A percentile compares a stretch with the other conserved stretches of the same genome.
Conservation (phyloP, 495 filamentous ascomycete species). For the Neurospora sp. region DNA sequence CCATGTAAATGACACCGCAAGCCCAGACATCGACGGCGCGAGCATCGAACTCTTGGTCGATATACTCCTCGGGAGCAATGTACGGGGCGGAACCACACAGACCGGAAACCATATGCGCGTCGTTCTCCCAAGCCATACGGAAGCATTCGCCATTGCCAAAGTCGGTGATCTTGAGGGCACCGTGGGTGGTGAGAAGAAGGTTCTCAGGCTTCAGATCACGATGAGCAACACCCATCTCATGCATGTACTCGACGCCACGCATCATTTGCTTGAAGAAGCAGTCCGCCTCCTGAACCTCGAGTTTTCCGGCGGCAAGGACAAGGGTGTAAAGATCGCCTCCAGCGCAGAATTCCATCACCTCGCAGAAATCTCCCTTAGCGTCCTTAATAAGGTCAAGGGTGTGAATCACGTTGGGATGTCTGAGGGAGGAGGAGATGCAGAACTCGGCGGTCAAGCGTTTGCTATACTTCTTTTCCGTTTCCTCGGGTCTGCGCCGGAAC, state of each 20-base stretch:
- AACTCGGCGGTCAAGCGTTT: conserved; percentile 98
- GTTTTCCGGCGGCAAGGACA: conserved; percentile 81
- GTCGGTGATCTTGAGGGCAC: conserved; percentile 96
- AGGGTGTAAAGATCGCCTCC: conserved; percentile 95
- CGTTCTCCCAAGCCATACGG: conserved; percentile 98
- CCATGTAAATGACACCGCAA: conserved; percentile 98
- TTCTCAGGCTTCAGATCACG: conserved; percentile 98
- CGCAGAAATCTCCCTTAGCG: conserved; percentile 95
- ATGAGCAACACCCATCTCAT: conserved; percentile 98
- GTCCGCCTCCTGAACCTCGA: conserved; percentile 89
- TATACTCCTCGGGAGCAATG: conserved; percentile 95
- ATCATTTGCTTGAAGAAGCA: conserved; percentile 99
- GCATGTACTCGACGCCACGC: conserved; percentile 98
- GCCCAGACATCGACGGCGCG: conserved; percentile 97
- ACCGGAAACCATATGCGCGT: conserved; percentile 95
- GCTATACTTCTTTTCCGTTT: conserved; percentile 93
- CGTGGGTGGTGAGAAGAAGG: conserved; percentile 82
- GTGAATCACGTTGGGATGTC: conserved; percentile 97
- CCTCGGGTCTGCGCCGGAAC: conserved; percentile 87
- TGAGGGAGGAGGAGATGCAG: conserved; percentile 93
- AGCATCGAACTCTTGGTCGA: conserved; percentile 90
- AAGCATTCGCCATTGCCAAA: conserved; percentile 99
- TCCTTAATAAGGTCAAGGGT: conserved; percentile 92
- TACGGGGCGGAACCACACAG: conserved; percentile 95
- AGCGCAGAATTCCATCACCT: conserved; percentile 99